A percentile compares a stretch with the other conserved stretches of the same genome.
These are phyloP conservation scores for Fusarium sp. DNA, from an alignment of 2,329 filamentous ascomycete species.

Conservation along the genomic window DNA sequence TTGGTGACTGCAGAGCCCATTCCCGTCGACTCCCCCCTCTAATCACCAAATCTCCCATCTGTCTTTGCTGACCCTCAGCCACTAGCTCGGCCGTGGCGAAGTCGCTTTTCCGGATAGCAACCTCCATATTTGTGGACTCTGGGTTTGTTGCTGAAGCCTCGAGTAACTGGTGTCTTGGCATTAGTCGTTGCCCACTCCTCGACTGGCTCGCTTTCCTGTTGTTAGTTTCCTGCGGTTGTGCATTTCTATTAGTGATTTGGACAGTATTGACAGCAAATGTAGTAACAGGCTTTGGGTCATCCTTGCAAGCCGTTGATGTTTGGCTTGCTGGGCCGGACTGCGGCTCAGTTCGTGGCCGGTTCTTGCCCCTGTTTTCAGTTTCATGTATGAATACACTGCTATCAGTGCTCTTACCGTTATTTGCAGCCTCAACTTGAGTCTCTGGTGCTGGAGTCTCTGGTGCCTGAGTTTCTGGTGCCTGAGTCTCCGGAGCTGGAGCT, in stretches of 20 bases:
- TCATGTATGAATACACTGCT: not conserved
- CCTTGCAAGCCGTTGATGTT: not conserved
- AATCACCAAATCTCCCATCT: not conserved
- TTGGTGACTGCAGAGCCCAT: not conserved
- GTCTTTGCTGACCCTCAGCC: not conserved
- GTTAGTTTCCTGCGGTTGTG: too few species aligned
- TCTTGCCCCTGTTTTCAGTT: constrained; percentile 9
- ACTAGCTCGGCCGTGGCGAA: not conserved
- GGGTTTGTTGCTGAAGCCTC: not conserved
- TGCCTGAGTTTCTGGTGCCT: too few species aligned
- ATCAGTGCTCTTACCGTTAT: constrained; percentile 6
- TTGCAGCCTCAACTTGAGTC: not conserved
- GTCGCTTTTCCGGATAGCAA: too few species aligned
- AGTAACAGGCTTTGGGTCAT: not conserved
- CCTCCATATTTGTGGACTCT: too few species aligned
- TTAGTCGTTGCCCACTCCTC: too few species aligned
- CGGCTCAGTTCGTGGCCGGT: not conserved
- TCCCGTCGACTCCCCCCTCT: not conserved
- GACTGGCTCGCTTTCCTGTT: too few species aligned
- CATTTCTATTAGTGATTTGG: too few species aligned
- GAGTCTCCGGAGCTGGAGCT: too few species aligned
- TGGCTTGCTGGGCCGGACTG: not conserved
- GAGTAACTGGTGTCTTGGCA: too few species aligned
- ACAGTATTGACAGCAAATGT: too few species aligned
- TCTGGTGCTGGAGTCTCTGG: not conserved